Percentiles rank a stretch among this genome's conserved stretches.
Evolutionary conservation across 495 filamentous ascomycete species (phyloP).

Genomic region (Xylaria palmicola): DNA sequence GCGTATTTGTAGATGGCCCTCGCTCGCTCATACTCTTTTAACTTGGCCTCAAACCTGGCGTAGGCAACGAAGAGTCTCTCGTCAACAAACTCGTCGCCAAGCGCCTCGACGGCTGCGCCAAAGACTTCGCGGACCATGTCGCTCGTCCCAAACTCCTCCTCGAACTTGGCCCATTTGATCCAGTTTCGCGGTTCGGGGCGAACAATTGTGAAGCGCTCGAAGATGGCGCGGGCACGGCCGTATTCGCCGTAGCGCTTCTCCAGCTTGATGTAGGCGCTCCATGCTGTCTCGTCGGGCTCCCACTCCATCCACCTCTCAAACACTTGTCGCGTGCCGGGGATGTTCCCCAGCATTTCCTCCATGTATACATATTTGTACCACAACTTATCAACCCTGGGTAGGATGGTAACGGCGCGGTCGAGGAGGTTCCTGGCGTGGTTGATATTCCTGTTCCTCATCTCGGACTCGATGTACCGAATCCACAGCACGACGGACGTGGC

Average conservation of each 20-base stretch:
- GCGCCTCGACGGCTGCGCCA: constrained; percentile 79
- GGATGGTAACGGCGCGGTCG: constrained; percentile 89
- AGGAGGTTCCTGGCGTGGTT: constrained; percentile 95
- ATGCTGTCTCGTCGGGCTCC: constrained; percentile 95
- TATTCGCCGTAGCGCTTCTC: constrained; percentile 94
- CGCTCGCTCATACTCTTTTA: constrained; percentile 95
- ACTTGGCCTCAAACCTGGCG: constrained; percentile 85
- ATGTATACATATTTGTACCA: constrained; percentile 99
- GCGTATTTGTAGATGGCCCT: constrained; percentile 96
- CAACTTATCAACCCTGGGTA: constrained; percentile 88
- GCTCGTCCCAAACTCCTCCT: constrained; percentile 89
- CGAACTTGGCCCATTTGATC: constrained; percentile 98
- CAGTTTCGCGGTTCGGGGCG: constrained; percentile 95
- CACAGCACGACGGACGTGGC: constrained; percentile 77
- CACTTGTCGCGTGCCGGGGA: constrained; percentile 87
- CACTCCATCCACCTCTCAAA: constrained; percentile 99
- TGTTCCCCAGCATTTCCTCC: constrained; percentile 93
- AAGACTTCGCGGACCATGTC: constrained; percentile 93
- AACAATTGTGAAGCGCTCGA: constrained; percentile 86
- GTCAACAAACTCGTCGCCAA: constrained; percentile 96
- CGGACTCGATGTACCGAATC: constrained; percentile 91
- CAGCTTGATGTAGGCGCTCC: constrained; percentile 93
- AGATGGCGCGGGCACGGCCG: constrained; percentile 79
- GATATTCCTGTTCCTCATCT: constrained; percentile 96
- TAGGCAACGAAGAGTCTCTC: constrained; percentile 93